phyloP scores from a whole-genome alignment of 495 filamentous ascomycete species.

The Penicillium coprophilum region DNA sequence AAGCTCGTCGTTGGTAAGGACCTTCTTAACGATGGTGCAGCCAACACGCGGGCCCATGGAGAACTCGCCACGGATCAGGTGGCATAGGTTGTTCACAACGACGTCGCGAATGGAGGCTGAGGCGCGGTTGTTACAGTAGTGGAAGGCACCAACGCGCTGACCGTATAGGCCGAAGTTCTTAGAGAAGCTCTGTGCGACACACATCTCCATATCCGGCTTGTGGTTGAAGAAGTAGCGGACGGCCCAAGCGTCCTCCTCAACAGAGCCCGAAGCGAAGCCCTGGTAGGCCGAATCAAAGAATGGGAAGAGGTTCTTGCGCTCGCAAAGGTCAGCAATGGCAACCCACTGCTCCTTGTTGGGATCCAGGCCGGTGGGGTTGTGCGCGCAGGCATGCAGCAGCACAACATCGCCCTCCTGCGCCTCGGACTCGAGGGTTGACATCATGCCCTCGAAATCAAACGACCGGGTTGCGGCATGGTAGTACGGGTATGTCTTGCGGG shows the following conservation, averaged over 20 bases:
- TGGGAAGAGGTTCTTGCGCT: conserved; percentile 52
- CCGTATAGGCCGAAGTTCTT: conserved; percentile 60
- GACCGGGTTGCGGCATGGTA: conserved; percentile 45
- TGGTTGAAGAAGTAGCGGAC: conserved; percentile 53
- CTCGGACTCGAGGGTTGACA: conserved; percentile 43
- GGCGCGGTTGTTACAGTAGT: conserved; percentile 41
- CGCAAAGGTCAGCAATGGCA: conserved; percentile 49
- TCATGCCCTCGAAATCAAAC: conserved; percentile 50
- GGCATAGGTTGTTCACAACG: conserved; percentile 45
- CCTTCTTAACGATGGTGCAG: conserved; percentile 50
- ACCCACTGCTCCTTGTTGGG: conserved; percentile 55
- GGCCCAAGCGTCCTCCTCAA: conserved; percentile 54
- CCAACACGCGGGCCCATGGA: conserved; percentile 51
- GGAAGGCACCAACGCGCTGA: conserved; percentile 51
- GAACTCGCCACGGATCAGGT: conserved; percentile 49
- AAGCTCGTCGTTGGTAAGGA: conserved; percentile 42
- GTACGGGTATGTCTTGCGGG: conserved; percentile 51
- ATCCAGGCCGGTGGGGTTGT: conserved; percentile 57
- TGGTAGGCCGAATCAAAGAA: conserved; percentile 60
- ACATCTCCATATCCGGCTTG: conserved; percentile 51
- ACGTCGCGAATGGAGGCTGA: conserved; percentile 36
- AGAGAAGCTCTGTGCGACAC: conserved; percentile 53
- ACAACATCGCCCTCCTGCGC: conserved; percentile 46
- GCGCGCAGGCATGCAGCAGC: conserved; percentile 54
- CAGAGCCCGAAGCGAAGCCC: conserved; percentile 55